phyloP scores from a whole-genome alignment of 495 filamentous ascomycete species.

The Penicillium turbatum region DNA sequence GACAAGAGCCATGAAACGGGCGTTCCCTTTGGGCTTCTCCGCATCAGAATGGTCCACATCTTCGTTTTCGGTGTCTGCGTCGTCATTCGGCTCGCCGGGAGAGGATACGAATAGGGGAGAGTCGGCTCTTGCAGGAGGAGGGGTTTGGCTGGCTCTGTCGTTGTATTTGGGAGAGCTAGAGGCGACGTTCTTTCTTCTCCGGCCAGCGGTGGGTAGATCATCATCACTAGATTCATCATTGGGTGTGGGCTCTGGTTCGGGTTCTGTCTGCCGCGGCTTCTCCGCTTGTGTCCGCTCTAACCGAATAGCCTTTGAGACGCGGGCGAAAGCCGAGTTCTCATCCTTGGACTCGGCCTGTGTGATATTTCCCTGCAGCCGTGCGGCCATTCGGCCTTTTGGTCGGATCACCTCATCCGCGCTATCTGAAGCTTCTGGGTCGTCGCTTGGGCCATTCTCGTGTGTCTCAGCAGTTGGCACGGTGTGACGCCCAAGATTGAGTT shows the following conservation, averaged over 20 bases:
- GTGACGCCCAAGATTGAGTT: conserved; percentile 12
- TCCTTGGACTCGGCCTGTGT: conserved; percentile 4
- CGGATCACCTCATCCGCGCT: conserved; percentile 48
- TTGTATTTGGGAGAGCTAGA: conserved; percentile 3
- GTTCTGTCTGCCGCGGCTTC: conserved; percentile 14
- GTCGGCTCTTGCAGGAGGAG: conserved; percentile 23
- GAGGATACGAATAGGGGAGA: conserved; percentile 44
- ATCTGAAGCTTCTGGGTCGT: conserved; percentile 30
- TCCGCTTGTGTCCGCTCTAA: conserved; percentile 13
- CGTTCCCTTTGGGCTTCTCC: conserved; percentile 48
- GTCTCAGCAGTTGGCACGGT: conserved; percentile 8
- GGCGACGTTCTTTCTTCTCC: conserved; percentile 27
- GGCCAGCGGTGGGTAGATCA: conserved; percentile 34
- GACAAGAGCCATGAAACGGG: conserved; percentile 63
- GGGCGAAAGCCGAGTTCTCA: conserved; percentile 35
- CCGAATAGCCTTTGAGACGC: conserved; percentile 29
- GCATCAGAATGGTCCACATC: conserved; percentile 36
- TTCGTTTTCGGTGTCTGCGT: conserved; percentile 10
- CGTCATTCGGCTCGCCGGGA: conserved; percentile 11
- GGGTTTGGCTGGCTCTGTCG: conserved; percentile 15
- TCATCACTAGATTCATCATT: conserved; percentile 28
- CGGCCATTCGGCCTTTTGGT: conserved; percentile 67
- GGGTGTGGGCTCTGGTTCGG: conserved; percentile 11
- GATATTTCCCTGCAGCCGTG: conserved; percentile 52
- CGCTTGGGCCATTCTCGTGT: conserved; percentile 12